Evolutionary conservation across 129 eudicot genomes (phyloP).

Genomic region (Lactuca sativa): DNA sequence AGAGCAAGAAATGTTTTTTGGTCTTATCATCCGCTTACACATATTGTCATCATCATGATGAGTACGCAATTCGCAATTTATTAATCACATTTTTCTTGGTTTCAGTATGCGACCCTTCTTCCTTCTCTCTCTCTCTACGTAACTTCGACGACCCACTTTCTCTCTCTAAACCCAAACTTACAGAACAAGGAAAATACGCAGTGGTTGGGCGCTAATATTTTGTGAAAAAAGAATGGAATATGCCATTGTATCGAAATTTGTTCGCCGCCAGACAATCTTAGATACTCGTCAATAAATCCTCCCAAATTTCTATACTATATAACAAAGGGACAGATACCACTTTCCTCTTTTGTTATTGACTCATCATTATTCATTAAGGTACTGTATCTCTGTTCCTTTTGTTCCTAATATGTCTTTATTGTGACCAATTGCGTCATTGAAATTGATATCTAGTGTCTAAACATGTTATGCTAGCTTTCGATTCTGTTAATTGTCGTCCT

Average conservation of each 20-base stretch:
- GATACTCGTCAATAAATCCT: conserved; percentile 25
- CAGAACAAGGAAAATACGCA: conserved; percentile 12
- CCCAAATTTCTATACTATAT: not conserved
- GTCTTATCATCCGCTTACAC: conserved; percentile 22
- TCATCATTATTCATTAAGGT: conserved; percentile 38
- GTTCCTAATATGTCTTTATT: conserved; percentile 13
- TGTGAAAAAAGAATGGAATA: conserved; percentile 32
- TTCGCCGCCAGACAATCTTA: conserved; percentile 44
- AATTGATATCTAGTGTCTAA: conserved; percentile 1
- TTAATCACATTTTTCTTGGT: conserved; percentile 23
- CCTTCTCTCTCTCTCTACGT: not conserved
- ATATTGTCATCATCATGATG: conserved; percentile 22
- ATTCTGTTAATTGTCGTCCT: conserved; percentile 3
- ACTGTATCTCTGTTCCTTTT: conserved; percentile 15
- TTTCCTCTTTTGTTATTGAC: conserved; percentile 16
- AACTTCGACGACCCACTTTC: conserved; percentile 34
- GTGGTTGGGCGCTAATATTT: not conserved
- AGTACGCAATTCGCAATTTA: conserved; percentile 9
- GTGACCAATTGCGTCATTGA: not conserved
- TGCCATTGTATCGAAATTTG: conserved; percentile 39
- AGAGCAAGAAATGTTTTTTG: conserved; percentile 20
- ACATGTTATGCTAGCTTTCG: conserved; percentile 22
- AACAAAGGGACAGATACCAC: not conserved
- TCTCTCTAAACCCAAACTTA: conserved; percentile 20
- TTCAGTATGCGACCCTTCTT: not conserved